phyloP scores from a whole-genome alignment of 805 yeast species.

The Wickerhamiella allomyrinae region DNA sequence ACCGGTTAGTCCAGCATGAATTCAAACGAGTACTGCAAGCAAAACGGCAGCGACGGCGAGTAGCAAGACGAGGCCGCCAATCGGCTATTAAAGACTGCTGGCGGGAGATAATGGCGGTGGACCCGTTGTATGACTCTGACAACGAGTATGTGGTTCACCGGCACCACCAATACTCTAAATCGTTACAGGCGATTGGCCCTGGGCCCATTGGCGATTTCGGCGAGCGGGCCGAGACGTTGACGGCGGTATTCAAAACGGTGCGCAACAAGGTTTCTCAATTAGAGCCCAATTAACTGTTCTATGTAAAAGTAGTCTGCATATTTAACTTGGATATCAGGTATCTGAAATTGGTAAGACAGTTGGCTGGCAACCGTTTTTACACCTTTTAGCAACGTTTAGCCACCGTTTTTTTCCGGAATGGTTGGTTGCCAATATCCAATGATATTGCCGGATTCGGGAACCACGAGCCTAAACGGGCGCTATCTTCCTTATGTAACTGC shows the following conservation, averaged over 20 bases:
- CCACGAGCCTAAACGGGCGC: no score
- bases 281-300: no score
- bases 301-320: no score
- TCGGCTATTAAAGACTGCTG: conserved; percentile 21
- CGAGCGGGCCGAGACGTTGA: conserved; percentile 3
- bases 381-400: no score
- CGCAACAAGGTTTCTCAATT: not conserved
- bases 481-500: no score
- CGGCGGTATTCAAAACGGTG: not conserved
- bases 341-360: no score
- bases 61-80: conserved; percentile 12
- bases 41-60: conserved; percentile 16
- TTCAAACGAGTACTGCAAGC: conserved; percentile 9
- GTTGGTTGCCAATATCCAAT: no score
- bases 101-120: conserved; percentile 20
- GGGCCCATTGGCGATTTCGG: conserved; percentile 13
- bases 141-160: conserved; percentile 15
- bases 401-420: no score
- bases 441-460: no score
- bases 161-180: conserved; percentile 5
- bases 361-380: no score
- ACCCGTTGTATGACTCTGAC: conserved; percentile 26
- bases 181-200: conserved; percentile 4
- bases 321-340: no score
- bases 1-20: conserved; percentile 11